These are phyloP conservation scores for Avena insularis DNA, from an alignment of 176 grass and related monocot species.

Conservation along the genomic window DNA sequence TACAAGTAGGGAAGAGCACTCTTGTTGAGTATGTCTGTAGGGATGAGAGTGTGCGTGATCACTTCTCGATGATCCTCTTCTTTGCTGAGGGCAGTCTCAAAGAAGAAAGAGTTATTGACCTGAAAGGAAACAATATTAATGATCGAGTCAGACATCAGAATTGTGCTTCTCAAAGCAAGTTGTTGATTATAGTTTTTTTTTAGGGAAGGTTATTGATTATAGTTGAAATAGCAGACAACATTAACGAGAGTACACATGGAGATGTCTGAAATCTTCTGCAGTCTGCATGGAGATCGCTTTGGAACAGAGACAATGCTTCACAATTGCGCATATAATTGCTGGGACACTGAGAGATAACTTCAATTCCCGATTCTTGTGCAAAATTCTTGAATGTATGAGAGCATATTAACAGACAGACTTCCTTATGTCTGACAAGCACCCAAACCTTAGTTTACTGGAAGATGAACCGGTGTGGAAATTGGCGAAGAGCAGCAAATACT, in stretches of 20 bases:
- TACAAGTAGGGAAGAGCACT: too few relatives aligned
- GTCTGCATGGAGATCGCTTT: background rate
- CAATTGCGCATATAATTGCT: background rate
- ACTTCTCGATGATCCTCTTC: background rate
- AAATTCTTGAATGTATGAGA: background rate
- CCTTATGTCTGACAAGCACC: conserved; percentile 3
- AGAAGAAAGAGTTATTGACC: background rate
- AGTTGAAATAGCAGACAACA: background rate
- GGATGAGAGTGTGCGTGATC: too few relatives aligned
- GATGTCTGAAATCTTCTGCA: background rate
- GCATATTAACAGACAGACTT: background rate
- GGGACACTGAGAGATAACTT: background rate
- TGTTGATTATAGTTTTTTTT: too few relatives aligned
- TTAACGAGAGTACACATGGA: background rate
- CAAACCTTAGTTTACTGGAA: background rate
- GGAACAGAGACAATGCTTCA: background rate
- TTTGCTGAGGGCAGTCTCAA: background rate
- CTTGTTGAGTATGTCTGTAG: too few relatives aligned
- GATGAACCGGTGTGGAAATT: background rate
- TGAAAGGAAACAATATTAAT: background rate
- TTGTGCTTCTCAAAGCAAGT: background rate
- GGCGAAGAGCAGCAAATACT: background rate
- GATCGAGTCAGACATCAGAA: background rate
- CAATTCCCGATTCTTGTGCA: background rate
- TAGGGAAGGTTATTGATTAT: background rate